phyloP scores from a whole-genome alignment of 768 basidiomycete genomes.

The Trametes cubensis region DNA sequence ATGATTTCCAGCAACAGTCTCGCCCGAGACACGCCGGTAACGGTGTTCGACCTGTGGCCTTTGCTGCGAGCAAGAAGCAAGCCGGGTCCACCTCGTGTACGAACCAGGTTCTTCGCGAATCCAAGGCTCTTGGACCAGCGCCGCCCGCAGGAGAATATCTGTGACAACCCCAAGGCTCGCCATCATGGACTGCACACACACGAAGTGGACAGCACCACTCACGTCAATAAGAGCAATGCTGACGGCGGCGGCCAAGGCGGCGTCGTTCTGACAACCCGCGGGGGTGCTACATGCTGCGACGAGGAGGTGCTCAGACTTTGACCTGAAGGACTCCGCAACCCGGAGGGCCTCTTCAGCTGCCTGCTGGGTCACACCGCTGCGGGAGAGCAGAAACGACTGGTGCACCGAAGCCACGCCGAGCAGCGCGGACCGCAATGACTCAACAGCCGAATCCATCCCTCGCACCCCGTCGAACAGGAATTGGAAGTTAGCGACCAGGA shows the following conservation, averaged over 20 bases:
- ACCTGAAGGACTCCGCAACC: slow-evolving; percentile 38
- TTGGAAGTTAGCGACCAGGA: slow-evolving; percentile 45
- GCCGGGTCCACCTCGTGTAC: slow-evolving; percentile 47
- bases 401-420: slow-evolving; percentile 46
- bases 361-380: slow-evolving; percentile 29
- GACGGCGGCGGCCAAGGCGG: slow-evolving; percentile 32
- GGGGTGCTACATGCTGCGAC: slow-evolving; percentile 35
- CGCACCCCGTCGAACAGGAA: slow-evolving; percentile 44
- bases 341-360: slow-evolving; percentile 38
- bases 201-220: slow-evolving; percentile 27
- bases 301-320: slow-evolving; percentile 40
- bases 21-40: slow-evolving; percentile 37
- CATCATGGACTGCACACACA: slow-evolving; percentile 15
- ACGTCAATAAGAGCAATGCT: slow-evolving; percentile 43
- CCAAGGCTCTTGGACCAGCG: slow-evolving; percentile 43
- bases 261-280: slow-evolving; percentile 36
- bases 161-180: slow-evolving; percentile 20
- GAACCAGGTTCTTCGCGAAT: slow-evolving; percentile 42
- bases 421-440: slow-evolving; percentile 43
- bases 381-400: slow-evolving; percentile 45
- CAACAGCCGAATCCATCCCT: slow-evolving; percentile 41
- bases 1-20: slow-evolving; percentile 46
- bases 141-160: slow-evolving; percentile 48
- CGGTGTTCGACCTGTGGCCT: slow-evolving; percentile 26
- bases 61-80: slow-evolving; percentile 39